Conservation (phyloP, 768 basidiomycete genomes). For the Termitomyces sp. region DNA sequence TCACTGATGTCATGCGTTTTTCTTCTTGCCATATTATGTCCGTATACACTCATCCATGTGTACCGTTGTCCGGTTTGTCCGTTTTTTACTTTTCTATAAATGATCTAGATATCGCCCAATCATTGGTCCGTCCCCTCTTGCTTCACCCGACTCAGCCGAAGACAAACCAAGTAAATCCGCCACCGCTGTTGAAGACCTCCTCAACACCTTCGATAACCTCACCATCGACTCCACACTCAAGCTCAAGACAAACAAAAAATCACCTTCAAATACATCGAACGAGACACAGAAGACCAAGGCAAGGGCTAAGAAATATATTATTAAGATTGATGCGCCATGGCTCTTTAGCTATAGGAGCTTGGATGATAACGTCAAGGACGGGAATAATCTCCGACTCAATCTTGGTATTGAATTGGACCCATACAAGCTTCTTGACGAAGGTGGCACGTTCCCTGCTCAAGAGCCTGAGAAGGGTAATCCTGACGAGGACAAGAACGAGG, state of each 20-base stretch:
- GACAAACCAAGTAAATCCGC: neutral
- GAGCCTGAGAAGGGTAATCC: neutral
- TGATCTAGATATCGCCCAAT: neutral
- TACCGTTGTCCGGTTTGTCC: neutral
- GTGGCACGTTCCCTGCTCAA: constrained; percentile 1
- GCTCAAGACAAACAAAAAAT: neutral
- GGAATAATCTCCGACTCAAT: neutral
- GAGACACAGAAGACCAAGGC: neutral
- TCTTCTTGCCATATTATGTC: neutral
- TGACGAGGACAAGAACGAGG: neutral
- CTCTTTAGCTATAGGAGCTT: neutral
- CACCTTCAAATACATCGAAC: neutral
- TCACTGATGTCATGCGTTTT: neutral
- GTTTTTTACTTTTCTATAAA: neutral
- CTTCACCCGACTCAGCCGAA: neutral
- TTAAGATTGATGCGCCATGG: constrained; percentile 7
- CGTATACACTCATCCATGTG: neutral
- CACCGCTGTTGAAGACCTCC: neutral
- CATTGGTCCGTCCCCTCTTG: neutral
- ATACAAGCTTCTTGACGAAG: constrained; percentile 7
- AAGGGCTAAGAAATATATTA: constrained; percentile 2
- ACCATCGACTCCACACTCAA: neutral
- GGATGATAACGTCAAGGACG: neutral
- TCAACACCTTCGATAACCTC: constrained; percentile 2
- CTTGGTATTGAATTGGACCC: constrained; percentile 1